These are phyloP conservation scores for Amphibolis antarctica DNA, from an alignment of 106 monocot species.

Conservation along the genomic window DNA sequence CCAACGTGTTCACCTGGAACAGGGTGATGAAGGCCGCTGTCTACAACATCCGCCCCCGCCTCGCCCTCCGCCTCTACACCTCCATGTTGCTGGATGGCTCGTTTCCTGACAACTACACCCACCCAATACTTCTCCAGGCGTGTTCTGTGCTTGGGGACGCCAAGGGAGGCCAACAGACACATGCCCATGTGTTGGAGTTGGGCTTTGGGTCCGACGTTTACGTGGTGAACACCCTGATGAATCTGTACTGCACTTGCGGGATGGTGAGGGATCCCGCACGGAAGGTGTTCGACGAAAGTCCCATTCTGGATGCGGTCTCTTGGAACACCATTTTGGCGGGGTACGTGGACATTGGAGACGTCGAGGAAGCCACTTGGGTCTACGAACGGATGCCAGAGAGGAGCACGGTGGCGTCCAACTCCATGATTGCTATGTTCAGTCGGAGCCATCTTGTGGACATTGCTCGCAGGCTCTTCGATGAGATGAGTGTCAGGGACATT, in stretches of 20 bases:
- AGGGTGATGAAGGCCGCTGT: constrained; percentile 38
- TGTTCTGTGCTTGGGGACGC: constrained; percentile 25
- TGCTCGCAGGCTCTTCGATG: constrained; percentile 58
- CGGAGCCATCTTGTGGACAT: constrained; percentile 15
- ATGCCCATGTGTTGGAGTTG: constrained; percentile 39
- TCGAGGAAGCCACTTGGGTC: constrained; percentile 29
- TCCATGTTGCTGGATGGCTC: constrained; percentile 18
- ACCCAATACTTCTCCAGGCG: constrained; percentile 62
- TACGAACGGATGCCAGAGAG: constrained; percentile 53
- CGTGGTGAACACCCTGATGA: constrained; percentile 61
- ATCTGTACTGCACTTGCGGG: constrained; percentile 57
- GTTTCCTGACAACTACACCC: constrained; percentile 47
- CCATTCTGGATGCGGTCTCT: constrained; percentile 47
- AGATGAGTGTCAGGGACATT: constrained; percentile 36
- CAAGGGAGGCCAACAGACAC: constrained; percentile 52
- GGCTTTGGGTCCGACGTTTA: constrained; percentile 58
- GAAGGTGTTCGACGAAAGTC: constrained; percentile 47
- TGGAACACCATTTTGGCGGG: constrained; percentile 82
- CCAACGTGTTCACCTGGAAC: constrained; percentile 74
- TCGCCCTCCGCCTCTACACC: constrained; percentile 39
- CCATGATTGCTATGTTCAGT: constrained; percentile 66
- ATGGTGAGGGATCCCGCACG: constrained; percentile 38
- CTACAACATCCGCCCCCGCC: constrained; percentile 16
- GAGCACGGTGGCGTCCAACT: constrained; percentile 52
- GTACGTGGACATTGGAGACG: constrained; percentile 42